Evolutionary conservation across 2,329 filamentous ascomycete species (phyloP).

Genomic region (Aureobasidium subglaciale): DNA sequence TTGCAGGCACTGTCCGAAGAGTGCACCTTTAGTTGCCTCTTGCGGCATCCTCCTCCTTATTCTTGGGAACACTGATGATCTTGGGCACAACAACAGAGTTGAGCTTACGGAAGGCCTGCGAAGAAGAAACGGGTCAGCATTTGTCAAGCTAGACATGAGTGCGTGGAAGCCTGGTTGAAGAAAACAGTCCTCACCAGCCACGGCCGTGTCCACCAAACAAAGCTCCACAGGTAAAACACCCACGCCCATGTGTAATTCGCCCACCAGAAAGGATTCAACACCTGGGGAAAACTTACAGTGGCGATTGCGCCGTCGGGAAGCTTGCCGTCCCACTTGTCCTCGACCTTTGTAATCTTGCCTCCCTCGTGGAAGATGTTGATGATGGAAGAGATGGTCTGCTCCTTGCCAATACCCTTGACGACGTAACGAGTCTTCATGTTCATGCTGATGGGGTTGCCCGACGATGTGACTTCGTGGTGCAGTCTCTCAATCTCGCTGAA

Average conservation of each 20-base stretch:
- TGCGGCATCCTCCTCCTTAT: conserved; percentile 45
- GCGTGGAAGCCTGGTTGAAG: no score
- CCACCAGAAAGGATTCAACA: conserved; percentile 35
- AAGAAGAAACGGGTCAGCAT: conserved; percentile 26
- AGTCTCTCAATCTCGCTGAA: conserved; percentile 53
- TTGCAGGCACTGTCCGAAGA: neutral
- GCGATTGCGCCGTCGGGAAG: conserved; percentile 44
- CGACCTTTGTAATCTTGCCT: conserved; percentile 44
- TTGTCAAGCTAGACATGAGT: no score
- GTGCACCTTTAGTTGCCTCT: conserved; percentile 36
- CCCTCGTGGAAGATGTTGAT: conserved; percentile 41
- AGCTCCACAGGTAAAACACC: conserved; percentile 34
- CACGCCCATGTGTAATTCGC: conserved; percentile 31
- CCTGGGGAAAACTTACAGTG: conserved; percentile 40
- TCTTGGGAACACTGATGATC: conserved; percentile 47
- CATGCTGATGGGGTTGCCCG: conserved; percentile 54
- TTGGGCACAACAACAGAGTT: conserved; percentile 47
- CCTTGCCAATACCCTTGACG: conserved; percentile 46
- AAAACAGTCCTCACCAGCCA: conserved; percentile 39
- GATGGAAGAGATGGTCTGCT: conserved; percentile 43
- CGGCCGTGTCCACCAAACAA: conserved; percentile 32
- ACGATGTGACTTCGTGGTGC: conserved; percentile 45
- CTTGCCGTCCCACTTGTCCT: conserved; percentile 50
- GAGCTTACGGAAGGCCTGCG: conserved; percentile 45
- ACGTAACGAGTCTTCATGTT: conserved; percentile 47